Conservation (phyloP, 2,329 filamentous ascomycete genomes). For the Claviceps sp. region DNA sequence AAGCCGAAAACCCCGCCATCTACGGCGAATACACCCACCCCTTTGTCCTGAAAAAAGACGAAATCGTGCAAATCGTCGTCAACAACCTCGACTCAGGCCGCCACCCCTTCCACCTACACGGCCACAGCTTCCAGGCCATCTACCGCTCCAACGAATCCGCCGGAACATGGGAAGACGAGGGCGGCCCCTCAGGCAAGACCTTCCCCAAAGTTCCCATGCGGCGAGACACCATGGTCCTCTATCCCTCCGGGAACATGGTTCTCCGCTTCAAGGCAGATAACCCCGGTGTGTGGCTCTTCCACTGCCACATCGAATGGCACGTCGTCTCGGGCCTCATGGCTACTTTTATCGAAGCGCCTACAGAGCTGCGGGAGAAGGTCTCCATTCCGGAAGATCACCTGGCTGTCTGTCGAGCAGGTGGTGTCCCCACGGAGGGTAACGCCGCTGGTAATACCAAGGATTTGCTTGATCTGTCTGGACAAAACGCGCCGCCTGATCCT, state of each 20-base stretch:
- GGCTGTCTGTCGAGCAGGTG: conserved; percentile 40
- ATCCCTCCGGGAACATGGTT: conserved; percentile 53
- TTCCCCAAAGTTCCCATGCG: conserved; percentile 47
- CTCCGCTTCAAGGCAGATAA: conserved; percentile 56
- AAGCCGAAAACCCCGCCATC: conserved; percentile 42
- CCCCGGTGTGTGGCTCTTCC: conserved; percentile 59
- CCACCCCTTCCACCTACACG: conserved; percentile 70
- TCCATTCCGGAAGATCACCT: conserved; percentile 46
- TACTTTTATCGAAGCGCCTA: conserved; percentile 50
- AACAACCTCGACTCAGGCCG: conserved; percentile 61
- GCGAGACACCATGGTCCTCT: conserved; percentile 54
- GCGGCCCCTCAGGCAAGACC: conserved; percentile 25
- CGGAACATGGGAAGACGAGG: conserved; percentile 38
- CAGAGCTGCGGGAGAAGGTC: conserved; percentile 45
- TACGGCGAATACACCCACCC: conserved; percentile 56
- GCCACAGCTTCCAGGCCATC: conserved; percentile 59
- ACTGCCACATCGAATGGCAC: conserved; percentile 76
- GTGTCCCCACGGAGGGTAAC: conserved; percentile 48
- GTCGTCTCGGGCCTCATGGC: conserved; percentile 52
- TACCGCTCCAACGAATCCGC: conserved; percentile 44
- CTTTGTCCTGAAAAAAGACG: conserved; percentile 52
- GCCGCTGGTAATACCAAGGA: conserved; percentile 59
- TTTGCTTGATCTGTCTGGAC: conserved; percentile 47
- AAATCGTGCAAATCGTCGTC: conserved; percentile 62
- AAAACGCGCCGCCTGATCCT: conserved; percentile 39